Evolutionary conservation across 768 basidiomycete genomes (phyloP), one percentile per base, ranked within the genome.

Genomic region (Plicaturopsis crispa): DNA sequence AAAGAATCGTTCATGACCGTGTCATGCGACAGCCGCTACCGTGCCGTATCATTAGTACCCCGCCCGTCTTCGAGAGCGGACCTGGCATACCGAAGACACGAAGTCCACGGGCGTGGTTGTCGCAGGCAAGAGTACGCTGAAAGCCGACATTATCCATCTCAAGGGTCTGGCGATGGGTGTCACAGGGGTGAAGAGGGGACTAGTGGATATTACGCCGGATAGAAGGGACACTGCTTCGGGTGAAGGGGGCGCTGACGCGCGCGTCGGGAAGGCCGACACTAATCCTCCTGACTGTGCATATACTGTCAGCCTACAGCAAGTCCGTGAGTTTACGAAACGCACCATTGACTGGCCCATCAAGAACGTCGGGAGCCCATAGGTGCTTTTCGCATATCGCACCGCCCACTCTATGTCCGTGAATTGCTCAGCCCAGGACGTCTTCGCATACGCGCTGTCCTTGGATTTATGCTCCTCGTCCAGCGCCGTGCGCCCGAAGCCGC

Each of bases 311-410:
- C n/a, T n/a, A n/a, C n/a, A n/a, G n/a, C n/a, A n/a, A n/a, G n/a
- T n/a, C n/a, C n/a, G n/a, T n/a, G n/a, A n/a, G n/a, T n/a, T n/a
- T n/a, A 14, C 13, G 3, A 1, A n/a, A 52, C 67, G 18, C 45
- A 80, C 84, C 84, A 86, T 85, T 1, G 84, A 87, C 53, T 85
- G 84, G 1, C 84, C 87, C 62, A 79, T 77, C 24, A 90, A 52
- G 52, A 87, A 85, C 12, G 82, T 41, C 14, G 85, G 81, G 3
- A 75, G 48, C 8, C 66, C 56, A 41, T 70, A 67, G 38, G 61
- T 51, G 44, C 69, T 57, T 49, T 64, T 66, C 18, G 64, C 65
- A 45, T 77, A 64, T 35, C 60, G 55, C 8, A 88, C 46, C 13
- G 80, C 81, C 81, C 80, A 88, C 13, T 70, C 72, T 20, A 84